Conservation (phyloP, 2,329 filamentous ascomycete genomes). For the Colletotrichum eleusines region DNA sequence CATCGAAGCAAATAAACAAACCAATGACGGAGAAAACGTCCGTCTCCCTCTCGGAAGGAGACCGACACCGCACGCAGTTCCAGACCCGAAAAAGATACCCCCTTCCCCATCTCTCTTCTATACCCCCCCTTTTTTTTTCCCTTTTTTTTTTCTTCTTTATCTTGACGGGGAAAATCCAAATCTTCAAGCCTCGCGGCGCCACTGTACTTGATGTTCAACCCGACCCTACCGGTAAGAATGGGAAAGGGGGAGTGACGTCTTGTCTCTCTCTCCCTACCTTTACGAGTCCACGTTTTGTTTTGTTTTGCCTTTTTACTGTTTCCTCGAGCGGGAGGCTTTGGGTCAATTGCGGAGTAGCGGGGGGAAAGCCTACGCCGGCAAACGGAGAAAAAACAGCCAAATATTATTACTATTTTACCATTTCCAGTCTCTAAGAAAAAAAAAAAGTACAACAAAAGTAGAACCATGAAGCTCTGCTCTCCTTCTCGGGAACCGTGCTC, state of each 20-base stretch:
- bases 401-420: no score
- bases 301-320: no score
- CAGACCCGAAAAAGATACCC: neutral
- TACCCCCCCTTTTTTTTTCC: neutral
- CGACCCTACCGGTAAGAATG: constrained; percentile 8
- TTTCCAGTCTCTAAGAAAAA: neutral
- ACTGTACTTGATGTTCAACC: constrained; percentile 7
- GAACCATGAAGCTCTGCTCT: neutral
- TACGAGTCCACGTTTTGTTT: no score
- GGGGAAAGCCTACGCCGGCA: no score
- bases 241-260: neutral
- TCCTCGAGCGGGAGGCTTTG: no score
- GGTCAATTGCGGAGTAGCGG: no score
- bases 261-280: no score
- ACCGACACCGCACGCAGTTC: neutral
- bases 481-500: neutral
- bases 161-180: neutral
- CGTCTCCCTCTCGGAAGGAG: no score
- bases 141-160: neutral
- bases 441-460: neutral
- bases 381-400: no score
- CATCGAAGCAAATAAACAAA: no score
- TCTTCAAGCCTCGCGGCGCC: constrained; percentile 29
- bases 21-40: no score
- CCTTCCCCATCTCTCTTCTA: neutral